Evolutionary conservation across 2,329 filamentous ascomycete species (phyloP).

Genomic region (Apiospora hydei): DNA sequence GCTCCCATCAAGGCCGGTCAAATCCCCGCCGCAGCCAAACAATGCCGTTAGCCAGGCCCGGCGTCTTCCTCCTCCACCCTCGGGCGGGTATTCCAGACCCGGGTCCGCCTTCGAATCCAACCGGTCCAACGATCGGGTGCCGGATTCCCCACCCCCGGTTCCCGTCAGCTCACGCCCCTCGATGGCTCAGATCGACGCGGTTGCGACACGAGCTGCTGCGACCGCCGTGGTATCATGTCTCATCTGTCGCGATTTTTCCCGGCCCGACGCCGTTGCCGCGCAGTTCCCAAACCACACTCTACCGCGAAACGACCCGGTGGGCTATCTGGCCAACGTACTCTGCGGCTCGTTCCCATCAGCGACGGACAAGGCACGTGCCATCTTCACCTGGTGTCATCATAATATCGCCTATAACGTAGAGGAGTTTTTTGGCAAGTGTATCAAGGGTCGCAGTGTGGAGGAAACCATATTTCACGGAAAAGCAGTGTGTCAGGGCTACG

Average conservation of each 20-base stretch:
- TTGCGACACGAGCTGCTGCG: constrained; percentile 42
- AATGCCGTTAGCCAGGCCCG: constrained; percentile 42
- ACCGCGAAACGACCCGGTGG: constrained; percentile 69
- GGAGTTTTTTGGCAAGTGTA: constrained; percentile 76
- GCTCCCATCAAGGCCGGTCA: constrained; percentile 57
- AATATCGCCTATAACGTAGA: constrained; percentile 87
- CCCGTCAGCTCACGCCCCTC: constrained; percentile 61
- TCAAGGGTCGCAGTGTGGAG: constrained; percentile 72
- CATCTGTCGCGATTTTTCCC: constrained; percentile 86
- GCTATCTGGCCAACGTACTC: constrained; percentile 78
- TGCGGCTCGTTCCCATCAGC: constrained; percentile 80
- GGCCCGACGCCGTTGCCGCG: constrained; percentile 78
- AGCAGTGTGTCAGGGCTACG: constrained; percentile 93
- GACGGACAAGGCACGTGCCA: constrained; percentile 90
- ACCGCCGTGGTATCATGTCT: constrained; percentile 71
- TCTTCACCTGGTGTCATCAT: constrained; percentile 96
- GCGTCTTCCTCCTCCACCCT: constrained; percentile 49
- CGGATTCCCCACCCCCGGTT: constrained; percentile 57
- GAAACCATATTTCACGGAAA: constrained; percentile 78
- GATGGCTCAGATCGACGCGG: constrained; percentile 57
- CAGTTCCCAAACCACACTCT: constrained; percentile 77
- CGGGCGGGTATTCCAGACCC: constrained; percentile 32
- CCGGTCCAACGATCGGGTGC: constrained; percentile 31
- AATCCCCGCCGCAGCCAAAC: constrained; percentile 39
- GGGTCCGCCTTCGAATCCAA: constrained; percentile 26